A percentile compares a stretch with the other conserved stretches of the same genome.
phyloP scores from a whole-genome alignment of 176 grass and related monocot genomes.

The Otatea glauca region DNA sequence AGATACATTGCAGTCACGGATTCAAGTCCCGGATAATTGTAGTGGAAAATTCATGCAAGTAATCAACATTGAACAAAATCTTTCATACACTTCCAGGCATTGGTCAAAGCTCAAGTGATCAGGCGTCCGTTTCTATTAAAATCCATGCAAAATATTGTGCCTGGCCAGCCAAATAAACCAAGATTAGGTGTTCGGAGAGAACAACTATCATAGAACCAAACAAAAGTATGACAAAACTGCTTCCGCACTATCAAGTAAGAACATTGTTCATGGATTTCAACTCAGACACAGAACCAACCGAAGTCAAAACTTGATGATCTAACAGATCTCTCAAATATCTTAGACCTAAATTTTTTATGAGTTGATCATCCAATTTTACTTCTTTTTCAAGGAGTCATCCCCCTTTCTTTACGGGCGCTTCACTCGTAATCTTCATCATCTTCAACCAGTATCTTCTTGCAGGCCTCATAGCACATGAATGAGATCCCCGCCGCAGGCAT shows the following conservation, averaged over 20 bases:
- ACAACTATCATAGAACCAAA: conserved; percentile 13
- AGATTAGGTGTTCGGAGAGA: background rate
- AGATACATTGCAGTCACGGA: background rate
- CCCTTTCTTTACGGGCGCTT: conserved; percentile 28
- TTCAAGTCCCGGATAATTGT: background rate
- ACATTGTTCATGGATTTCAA: conserved; percentile 42
- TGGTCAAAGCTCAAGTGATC: no score
- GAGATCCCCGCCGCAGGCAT: conserved; percentile 95
- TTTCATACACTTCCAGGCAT: no score
- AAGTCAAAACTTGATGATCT: conserved; percentile 50
- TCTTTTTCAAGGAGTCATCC: conserved; percentile 4
- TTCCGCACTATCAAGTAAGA: conserved; percentile 23
- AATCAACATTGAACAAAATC: no score
- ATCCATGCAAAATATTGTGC: background rate
- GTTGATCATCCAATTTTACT: conserved; percentile 22
- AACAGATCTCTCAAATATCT: conserved; percentile 40
- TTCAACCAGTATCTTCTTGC: conserved; percentile 92
- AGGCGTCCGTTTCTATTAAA: background rate
- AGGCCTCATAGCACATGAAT: conserved; percentile 99
- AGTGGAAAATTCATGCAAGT: no score
- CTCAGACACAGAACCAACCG: conserved; percentile 32
- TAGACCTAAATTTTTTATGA: conserved; percentile 34
- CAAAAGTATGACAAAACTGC: conserved; percentile 34
- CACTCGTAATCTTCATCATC: conserved; percentile 50
- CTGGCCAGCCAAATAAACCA: background rate